A percentile compares a stretch with the other conserved stretches of the same genome.
phyloP scores from a whole-genome alignment of 2,329 filamentous ascomycete species.

The Aspergillus hiratsukae region DNA sequence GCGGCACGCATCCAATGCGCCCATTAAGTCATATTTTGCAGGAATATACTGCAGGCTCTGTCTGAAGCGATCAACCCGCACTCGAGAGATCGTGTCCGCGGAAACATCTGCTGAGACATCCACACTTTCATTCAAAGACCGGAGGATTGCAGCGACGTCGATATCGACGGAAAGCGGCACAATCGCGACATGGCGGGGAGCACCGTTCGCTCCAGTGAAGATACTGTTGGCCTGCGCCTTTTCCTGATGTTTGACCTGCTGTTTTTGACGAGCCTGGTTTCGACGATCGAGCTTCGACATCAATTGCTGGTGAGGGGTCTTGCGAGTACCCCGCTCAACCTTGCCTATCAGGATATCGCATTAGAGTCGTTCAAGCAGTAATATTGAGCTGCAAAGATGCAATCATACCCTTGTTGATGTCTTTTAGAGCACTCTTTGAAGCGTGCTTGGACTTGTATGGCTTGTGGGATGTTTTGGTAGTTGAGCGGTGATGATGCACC shows the following conservation, averaged over 20 bases:
- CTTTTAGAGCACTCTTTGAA: constrained; percentile 80
- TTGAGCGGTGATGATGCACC: constrained; percentile 79
- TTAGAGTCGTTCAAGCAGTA: background rate
- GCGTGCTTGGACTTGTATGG: constrained; percentile 88
- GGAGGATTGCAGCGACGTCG: constrained; percentile 63
- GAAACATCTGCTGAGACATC: constrained; percentile 67
- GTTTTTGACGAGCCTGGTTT: constrained; percentile 90
- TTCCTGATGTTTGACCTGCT: constrained; percentile 76
- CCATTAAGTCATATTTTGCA: constrained; percentile 66
- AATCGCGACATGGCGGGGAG: constrained; percentile 81
- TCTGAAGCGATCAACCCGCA: constrained; percentile 85
- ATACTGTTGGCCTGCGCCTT: constrained; percentile 73
- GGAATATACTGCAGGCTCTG: constrained; percentile 87
- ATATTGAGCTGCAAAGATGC: background rate
- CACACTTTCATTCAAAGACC: constrained; percentile 69
- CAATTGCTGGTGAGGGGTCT: constrained; percentile 90
- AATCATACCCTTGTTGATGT: constrained; percentile 69
- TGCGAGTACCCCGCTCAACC: constrained; percentile 70
- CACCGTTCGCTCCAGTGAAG: constrained; percentile 81
- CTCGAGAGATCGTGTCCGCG: constrained; percentile 55
- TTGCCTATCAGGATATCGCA: constrained; percentile 58
- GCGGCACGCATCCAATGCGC: constrained; percentile 78
- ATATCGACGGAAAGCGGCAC: constrained; percentile 75
- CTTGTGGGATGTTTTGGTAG: constrained; percentile 85
- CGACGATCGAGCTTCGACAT: constrained; percentile 95